These are phyloP conservation scores for Ogataea allantospora DNA, from an alignment of 805 yeast species.

Conservation along the genomic window DNA sequence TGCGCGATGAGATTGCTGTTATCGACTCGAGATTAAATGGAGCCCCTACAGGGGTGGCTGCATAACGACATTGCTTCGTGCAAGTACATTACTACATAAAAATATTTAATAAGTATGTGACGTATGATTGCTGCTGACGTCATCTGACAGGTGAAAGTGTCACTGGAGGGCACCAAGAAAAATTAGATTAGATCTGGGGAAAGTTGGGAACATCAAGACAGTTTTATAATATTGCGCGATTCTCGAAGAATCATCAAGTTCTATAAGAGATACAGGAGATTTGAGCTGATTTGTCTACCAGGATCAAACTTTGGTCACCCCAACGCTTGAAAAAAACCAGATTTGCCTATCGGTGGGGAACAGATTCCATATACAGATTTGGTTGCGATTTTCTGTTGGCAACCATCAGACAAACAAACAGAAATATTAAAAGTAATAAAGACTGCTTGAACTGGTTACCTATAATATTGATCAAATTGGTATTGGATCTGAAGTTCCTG, in stretches of 20 bases:
- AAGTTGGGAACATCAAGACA: slow-evolving; percentile 1
- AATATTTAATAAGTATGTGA: background rate
- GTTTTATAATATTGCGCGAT: background rate
- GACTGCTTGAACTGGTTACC: background rate
- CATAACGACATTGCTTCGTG: background rate
- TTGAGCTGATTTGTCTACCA: background rate
- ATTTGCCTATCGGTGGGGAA: background rate
- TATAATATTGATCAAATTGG: background rate
- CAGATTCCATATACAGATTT: slow-evolving; percentile 1
- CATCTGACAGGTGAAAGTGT: background rate
- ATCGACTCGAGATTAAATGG: slow-evolving; percentile 60
- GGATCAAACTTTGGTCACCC: background rate
- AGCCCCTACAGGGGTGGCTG: slow-evolving; percentile 2
- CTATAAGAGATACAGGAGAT: background rate
- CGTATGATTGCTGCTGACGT: slow-evolving; percentile 5
- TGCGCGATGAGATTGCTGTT: slow-evolving; percentile 80
- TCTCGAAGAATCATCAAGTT: background rate
- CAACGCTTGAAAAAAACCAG: background rate
- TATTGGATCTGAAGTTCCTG: slow-evolving; percentile 1
- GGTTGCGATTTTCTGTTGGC: slow-evolving; percentile 2
- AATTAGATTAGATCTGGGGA: slow-evolving; percentile 11
- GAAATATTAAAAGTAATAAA: background rate
- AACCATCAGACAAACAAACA: background rate
- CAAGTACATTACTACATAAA: background rate
- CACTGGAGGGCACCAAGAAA: slow-evolving; percentile 3